These are phyloP conservation scores for Helminthosporium solani DNA, from an alignment of 2,329 filamentous ascomycete genomes.

Conservation along the genomic window DNA sequence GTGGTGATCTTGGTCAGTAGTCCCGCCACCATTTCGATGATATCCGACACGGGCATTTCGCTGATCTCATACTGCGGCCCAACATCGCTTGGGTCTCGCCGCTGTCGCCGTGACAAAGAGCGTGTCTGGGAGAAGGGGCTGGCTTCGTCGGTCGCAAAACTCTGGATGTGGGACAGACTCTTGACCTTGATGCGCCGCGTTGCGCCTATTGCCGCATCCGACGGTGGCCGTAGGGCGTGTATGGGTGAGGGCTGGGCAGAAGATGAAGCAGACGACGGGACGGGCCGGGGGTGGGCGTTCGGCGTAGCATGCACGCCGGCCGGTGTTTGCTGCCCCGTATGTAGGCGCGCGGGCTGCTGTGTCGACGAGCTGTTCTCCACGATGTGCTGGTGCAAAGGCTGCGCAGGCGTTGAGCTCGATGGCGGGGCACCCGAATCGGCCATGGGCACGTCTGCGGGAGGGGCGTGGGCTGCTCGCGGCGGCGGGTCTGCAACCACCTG, in stretches of 20 bases:
- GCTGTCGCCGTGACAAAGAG: slow-evolving; percentile 43
- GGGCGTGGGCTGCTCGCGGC: slow-evolving; percentile 24
- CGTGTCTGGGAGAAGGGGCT: slow-evolving; percentile 54
- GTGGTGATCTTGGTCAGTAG: slow-evolving; percentile 95
- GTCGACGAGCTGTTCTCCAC: slow-evolving; percentile 20
- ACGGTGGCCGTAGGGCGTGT: slow-evolving; percentile 29
- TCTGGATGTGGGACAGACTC: slow-evolving; percentile 88
- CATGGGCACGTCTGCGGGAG: slow-evolving; percentile 41
- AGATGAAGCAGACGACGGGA: slow-evolving; percentile 26
- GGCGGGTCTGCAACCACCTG: slow-evolving; percentile 28
- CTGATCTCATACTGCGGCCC: slow-evolving; percentile 85
- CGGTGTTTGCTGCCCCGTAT: slow-evolving; percentile 37
- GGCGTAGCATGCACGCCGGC: slow-evolving; percentile 18
- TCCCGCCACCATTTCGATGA: slow-evolving; percentile 98
- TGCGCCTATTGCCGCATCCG: slow-evolving; percentile 42
- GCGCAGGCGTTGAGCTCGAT: slow-evolving; percentile 27
- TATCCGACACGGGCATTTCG: slow-evolving; percentile 92
- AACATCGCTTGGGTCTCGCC: slow-evolving; percentile 51
- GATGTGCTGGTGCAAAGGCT: slow-evolving; percentile 27
- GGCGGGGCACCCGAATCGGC: slow-evolving; percentile 38
- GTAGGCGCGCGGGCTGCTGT: too few relatives aligned
- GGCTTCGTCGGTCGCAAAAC: slow-evolving; percentile 78
- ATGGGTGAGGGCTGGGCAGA: slow-evolving; percentile 32
- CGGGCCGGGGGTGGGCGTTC: slow-evolving; percentile 19
- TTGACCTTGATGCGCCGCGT: slow-evolving; percentile 73